Percentiles rank a stretch among this genome's conserved stretches.
phyloP scores from a whole-genome alignment of 192 early-diverging fungal species.

The Gonapodya prolifera region DNA sequence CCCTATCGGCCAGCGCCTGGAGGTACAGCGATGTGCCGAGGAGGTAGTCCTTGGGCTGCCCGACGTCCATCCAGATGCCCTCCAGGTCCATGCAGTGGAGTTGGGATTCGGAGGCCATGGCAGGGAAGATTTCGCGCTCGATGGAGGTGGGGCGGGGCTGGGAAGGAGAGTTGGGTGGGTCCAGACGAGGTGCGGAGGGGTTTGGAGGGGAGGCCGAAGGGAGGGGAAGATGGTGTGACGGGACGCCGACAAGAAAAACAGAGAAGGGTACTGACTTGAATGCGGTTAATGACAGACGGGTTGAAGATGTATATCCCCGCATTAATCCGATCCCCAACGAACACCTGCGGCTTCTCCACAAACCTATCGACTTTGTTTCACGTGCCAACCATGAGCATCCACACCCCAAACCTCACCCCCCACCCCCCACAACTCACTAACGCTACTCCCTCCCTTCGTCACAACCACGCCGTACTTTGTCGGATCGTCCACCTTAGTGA shows the following conservation, averaged over 20 bases:
- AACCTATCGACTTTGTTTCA: slow-evolving; percentile 93
- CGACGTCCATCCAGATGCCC: slow-evolving; percentile 99
- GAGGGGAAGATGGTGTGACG: no score
- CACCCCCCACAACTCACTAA: no score
- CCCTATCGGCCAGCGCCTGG: slow-evolving; percentile 60
- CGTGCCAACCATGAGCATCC: no score
- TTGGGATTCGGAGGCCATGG: slow-evolving; percentile 73
- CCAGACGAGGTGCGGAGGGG: no score
- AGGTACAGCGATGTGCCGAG: slow-evolving; percentile 92
- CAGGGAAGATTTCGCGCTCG: slow-evolving; percentile 95
- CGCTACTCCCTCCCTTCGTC: slow-evolving; percentile 51
- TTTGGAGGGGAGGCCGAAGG: no score
- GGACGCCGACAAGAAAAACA: no score
- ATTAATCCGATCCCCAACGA: slow-evolving; percentile 96
- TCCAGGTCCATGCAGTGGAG: slow-evolving; percentile 88
- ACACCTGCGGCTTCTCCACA: slow-evolving; percentile 94
- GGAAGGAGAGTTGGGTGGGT: no score
- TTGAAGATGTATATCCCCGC: slow-evolving; percentile 98
- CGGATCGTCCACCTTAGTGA: slow-evolving; percentile 94
- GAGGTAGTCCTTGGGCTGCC: slow-evolving; percentile 97
- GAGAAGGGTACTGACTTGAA: slow-evolving; percentile 71
- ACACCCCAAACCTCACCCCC: no score
- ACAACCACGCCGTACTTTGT: slow-evolving; percentile 99
- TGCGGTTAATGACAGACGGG: slow-evolving; percentile 78
- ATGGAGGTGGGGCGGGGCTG: slow-evolving; percentile 97